These are phyloP conservation scores for Fusarium multiceps DNA, from an alignment of 2,329 filamentous ascomycete genomes.

Conservation along the genomic window DNA sequence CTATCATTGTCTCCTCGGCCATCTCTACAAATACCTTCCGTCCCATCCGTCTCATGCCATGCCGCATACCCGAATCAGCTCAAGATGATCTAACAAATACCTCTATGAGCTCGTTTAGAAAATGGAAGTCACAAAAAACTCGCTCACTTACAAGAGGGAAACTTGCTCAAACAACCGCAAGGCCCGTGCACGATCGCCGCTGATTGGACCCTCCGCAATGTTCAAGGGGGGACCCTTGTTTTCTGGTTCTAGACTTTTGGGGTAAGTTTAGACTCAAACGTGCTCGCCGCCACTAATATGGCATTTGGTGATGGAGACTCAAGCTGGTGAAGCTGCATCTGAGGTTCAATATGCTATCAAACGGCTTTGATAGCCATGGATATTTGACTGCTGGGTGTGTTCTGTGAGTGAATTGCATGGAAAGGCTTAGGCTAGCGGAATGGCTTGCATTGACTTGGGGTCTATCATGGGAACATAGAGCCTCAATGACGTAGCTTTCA, in stretches of 20 bases:
- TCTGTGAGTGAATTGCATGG: neutral
- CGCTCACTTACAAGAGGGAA: constrained; percentile 39
- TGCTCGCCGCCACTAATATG: constrained; percentile 31
- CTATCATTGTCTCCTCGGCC: too few relatives aligned
- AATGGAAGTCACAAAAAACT: constrained; percentile 5
- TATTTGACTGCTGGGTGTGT: fast-evolving
- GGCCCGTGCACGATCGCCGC: constrained; percentile 23
- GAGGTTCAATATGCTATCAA: too few relatives aligned
- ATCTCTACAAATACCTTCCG: too few relatives aligned
- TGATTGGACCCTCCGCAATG: constrained; percentile 36
- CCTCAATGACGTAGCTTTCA: constrained; percentile 41
- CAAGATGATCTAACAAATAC: neutral
- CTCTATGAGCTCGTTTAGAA: constrained; percentile 1
- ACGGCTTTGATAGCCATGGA: neutral
- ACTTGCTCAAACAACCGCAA: constrained; percentile 56
- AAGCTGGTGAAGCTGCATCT: too few relatives aligned
- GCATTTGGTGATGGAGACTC: constrained; percentile 11
- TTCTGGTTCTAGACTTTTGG: constrained; percentile 27
- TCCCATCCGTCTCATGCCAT: constrained; percentile 23
- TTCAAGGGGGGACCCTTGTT: constrained; percentile 30
- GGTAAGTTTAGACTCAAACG: constrained; percentile 12
- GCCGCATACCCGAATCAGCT: constrained; percentile 27
- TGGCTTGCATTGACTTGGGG: constrained; percentile 2
- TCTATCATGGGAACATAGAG: constrained; percentile 27
- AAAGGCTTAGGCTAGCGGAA: constrained; percentile 1